phyloP scores from a whole-genome alignment of 345 rosid genomes.

The Salix brachista region DNA sequence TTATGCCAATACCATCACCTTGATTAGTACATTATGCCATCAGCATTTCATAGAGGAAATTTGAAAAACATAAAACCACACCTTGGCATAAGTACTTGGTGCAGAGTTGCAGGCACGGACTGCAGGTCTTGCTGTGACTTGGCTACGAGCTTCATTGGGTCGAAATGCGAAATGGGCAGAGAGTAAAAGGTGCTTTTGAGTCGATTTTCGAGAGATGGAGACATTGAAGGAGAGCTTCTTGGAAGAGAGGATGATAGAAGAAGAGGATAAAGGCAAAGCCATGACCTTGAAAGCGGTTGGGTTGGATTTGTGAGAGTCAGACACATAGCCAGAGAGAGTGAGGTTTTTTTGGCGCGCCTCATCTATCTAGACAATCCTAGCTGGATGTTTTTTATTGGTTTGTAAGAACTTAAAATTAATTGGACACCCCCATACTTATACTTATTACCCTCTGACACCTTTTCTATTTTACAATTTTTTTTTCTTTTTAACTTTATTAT shows the following conservation, averaged over 20 bases:
- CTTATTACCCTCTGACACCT: too few relatives aligned
- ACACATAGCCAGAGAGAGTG: background rate
- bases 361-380: slow-evolving; percentile 29
- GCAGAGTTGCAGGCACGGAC: slow-evolving; percentile 35
- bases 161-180: slow-evolving; percentile 34
- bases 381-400: slow-evolving; percentile 28
- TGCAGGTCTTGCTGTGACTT: slow-evolving; percentile 14
- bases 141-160: slow-evolving; percentile 12
- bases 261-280: slow-evolving; percentile 57
- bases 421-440: too few relatives aligned
- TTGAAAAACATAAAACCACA: slow-evolving; percentile 14
- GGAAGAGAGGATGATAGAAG: slow-evolving; percentile 29
- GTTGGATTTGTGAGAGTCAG: background rate
- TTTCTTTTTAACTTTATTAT: background rate
- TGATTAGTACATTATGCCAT: too few relatives aligned
- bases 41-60: too few relatives aligned
- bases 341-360: slow-evolving; percentile 48
- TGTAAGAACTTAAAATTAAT: background rate
- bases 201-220: slow-evolving; percentile 19
- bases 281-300: slow-evolving; percentile 1
- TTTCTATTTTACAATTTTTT: too few relatives aligned
- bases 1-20: too few relatives aligned
- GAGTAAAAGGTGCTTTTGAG: slow-evolving; percentile 21
- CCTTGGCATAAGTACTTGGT: slow-evolving; percentile 20
- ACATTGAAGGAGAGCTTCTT: slow-evolving; percentile 12